These are phyloP conservation scores for Nematocida ausubeli DNA, from an alignment of 371 early-diverging fungal species.

Conservation along the genomic window DNA sequence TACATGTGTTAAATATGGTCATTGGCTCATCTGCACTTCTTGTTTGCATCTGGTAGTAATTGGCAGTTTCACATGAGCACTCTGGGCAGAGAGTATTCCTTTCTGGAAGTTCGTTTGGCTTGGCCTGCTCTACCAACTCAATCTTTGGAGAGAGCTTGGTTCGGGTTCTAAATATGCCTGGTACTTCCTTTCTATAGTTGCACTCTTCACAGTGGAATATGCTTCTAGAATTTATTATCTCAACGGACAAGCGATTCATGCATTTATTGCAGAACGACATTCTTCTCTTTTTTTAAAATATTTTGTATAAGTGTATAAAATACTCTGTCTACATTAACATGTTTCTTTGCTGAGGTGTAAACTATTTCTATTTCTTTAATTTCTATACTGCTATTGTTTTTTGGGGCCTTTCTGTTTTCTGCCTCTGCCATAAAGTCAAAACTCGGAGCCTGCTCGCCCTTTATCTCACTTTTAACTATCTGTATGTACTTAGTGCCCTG, in stretches of 20 bases:
- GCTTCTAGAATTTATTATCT: constrained; percentile 1
- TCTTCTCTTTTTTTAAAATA: constrained; percentile 24
- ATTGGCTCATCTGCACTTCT: constrained; percentile 84
- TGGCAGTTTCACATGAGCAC: constrained; percentile 78
- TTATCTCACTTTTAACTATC: too few relatives aligned
- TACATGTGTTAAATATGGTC: constrained; percentile 69
- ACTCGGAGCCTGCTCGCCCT: neutral
- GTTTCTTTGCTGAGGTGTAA: constrained; percentile 43
- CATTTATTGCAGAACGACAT: constrained; percentile 57
- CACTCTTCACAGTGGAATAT: constrained; percentile 60
- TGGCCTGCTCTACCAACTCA: constrained; percentile 44
- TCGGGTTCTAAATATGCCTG: constrained; percentile 29
- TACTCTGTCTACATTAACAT: constrained; percentile 12
- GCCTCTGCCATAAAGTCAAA: constrained; percentile 16
- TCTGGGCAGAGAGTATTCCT: constrained; percentile 69
- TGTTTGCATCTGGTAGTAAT: constrained; percentile 92
- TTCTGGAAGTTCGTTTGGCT: constrained; percentile 57
- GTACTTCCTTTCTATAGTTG: constrained; percentile 56
- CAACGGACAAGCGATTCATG: constrained; percentile 53
- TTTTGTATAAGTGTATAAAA: constrained; percentile 23
- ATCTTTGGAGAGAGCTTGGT: constrained; percentile 22
- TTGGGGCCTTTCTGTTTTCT: neutral
- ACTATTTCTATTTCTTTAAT: constrained; percentile 11
- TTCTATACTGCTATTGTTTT: neutral
- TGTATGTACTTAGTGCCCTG: neutral